phyloP scores from a whole-genome alignment of 2,329 filamentous ascomycete genomes.

The Truncatella angustata region DNA sequence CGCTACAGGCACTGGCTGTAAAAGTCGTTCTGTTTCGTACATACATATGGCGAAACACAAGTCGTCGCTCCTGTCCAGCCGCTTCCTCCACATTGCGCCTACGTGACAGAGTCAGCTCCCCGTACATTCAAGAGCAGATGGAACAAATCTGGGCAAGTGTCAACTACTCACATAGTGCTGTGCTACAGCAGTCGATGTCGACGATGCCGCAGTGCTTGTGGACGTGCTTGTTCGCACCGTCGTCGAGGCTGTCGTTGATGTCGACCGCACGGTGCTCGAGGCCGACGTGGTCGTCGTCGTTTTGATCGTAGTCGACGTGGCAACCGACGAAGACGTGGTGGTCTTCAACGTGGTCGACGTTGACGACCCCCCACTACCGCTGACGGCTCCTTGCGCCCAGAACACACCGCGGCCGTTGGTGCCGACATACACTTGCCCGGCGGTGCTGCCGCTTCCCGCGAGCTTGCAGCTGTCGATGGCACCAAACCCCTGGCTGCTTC shows the following conservation, averaged over 20 bases:
- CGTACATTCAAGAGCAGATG: background rate
- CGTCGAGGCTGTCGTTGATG: background rate
- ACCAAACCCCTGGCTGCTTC: slow-evolving; percentile 41
- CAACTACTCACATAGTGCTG: slow-evolving; percentile 5
- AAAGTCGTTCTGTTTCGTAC: slow-evolving; percentile 16
- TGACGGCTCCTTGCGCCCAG: slow-evolving; percentile 27
- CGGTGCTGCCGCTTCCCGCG: slow-evolving; percentile 43
- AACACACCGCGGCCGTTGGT: slow-evolving; percentile 49
- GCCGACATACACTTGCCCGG: slow-evolving; percentile 46
- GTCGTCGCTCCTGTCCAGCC: slow-evolving; percentile 17
- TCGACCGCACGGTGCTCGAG: background rate
- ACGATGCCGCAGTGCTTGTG: background rate
- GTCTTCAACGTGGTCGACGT: slow-evolving; percentile 1
- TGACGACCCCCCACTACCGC: slow-evolving; percentile 16
- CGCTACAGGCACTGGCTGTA: slow-evolving; percentile 19
- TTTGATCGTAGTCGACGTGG: background rate
- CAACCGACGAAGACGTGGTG: background rate
- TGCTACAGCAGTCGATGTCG: background rate
- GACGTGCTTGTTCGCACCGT: slow-evolving; percentile 6
- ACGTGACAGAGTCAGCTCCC: background rate
- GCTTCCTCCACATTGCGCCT: slow-evolving; percentile 17
- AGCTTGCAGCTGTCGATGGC: slow-evolving; percentile 37
- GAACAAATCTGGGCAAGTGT: background rate
- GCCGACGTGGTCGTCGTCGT: background rate
- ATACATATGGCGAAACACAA: slow-evolving; percentile 17